Conservation (phyloP, 2,329 filamentous ascomycete genomes). For the Truncatella angustata region DNA sequence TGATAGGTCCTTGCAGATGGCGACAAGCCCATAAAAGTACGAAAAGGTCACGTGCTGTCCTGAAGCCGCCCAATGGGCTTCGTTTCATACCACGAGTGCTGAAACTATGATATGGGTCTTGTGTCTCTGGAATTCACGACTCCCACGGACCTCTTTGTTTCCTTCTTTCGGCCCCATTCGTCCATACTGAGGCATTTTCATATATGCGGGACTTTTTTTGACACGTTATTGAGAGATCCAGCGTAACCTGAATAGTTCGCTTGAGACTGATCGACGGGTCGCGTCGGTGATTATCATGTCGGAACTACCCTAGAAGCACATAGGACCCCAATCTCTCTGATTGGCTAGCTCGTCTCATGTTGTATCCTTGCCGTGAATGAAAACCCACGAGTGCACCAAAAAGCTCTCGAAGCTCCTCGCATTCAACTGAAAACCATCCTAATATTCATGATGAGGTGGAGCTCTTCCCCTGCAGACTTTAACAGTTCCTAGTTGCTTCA, state of each 20-base stretch:
- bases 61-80: conserved; percentile 15
- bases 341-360: conserved; percentile 22
- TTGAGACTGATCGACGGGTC: conserved; percentile 26
- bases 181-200: conserved; percentile 25
- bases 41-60: conserved; percentile 19
- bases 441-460: conserved; percentile 11
- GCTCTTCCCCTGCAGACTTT: conserved; percentile 16
- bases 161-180: conserved; percentile 10
- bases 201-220: conserved; percentile 6
- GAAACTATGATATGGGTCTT: conserved; percentile 18
- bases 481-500: conserved; percentile 19
- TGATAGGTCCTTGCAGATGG: conserved; percentile 8
- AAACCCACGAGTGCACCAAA: conserved; percentile 14
- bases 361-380: conserved; percentile 14
- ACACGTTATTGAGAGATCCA: background rate
- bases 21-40: conserved; percentile 4
- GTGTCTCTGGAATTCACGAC: conserved; percentile 9
- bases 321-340: conserved; percentile 11
- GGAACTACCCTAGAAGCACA: conserved; percentile 13
- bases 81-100: conserved; percentile 24
- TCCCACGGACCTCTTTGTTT: conserved; percentile 9
- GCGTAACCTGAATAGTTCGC: conserved; percentile 18
- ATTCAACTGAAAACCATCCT: conserved; percentile 4
- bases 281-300: conserved; percentile 20
- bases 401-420: conserved; percentile 12